phyloP scores from a whole-genome alignment of 352 stramenopile species.

The Pythium phragmiticola region DNA sequence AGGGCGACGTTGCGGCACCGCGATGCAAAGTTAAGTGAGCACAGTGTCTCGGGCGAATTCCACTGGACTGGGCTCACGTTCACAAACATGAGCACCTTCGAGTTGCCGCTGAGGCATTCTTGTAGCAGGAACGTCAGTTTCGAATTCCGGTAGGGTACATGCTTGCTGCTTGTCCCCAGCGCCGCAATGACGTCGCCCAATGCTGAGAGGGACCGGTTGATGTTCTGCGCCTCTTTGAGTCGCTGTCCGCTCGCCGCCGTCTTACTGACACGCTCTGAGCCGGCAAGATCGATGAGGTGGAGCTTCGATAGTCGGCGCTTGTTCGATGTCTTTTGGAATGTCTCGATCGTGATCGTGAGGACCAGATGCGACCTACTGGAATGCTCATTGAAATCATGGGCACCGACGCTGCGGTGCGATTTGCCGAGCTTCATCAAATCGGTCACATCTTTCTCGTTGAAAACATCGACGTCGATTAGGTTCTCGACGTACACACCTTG shows the following conservation, averaged over 20 bases:
- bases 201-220: constrained; percentile 94
- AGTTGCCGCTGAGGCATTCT: constrained; percentile 78
- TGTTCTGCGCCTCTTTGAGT: constrained; percentile 95
- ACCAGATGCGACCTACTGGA: constrained; percentile 92
- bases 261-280: constrained; percentile 86
- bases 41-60: constrained; percentile 88
- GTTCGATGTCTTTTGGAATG: constrained; percentile 39
- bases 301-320: constrained; percentile 64
- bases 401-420: constrained; percentile 84
- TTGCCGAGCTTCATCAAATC: constrained; percentile 82
- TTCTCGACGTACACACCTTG: constrained; percentile 79
- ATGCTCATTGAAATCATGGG: constrained; percentile 93
- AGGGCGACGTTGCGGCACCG: constrained; percentile 87
- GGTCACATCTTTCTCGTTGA: constrained; percentile 74
- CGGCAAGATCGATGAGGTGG: constrained; percentile 89
- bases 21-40: constrained; percentile 90
- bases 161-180: constrained; percentile 81
- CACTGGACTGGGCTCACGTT: constrained; percentile 88
- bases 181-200: constrained; percentile 95
- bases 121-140: constrained; percentile 93
- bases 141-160: constrained; percentile 96
- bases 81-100: constrained; percentile 85
- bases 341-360: constrained; percentile 83
- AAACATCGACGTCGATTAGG: constrained; percentile 87
- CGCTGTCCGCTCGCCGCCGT: constrained; percentile 90